Base-by-base conservation (phyloP, 2,329 filamentous ascomycete genomes). In the Pseudogymnoascus sp. region DNA sequence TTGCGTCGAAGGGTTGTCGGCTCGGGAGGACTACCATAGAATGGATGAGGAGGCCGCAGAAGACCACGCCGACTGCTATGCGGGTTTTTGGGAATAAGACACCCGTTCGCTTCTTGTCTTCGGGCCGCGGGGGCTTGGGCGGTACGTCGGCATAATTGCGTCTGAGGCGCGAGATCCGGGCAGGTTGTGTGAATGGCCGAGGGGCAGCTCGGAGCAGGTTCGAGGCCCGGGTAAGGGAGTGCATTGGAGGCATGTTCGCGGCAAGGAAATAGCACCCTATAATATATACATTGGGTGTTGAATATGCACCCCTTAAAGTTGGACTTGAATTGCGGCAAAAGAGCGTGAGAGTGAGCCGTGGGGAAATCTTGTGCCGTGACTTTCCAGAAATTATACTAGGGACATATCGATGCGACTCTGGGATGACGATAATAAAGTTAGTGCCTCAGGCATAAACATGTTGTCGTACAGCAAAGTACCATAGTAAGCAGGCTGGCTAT, bases 41-140 rank as follows among this genome's bases (percentile, higher is more conserved):
- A 70, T 82, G 82, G 36, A 82, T 75, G 33, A 82, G 68, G 62
- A 76, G 75, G 61, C 76, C 74, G 67, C 81, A 76, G 67, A 82
- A 79, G 11, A 80, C 76, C 60, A 80, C 69, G 11, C 80, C 80
- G 66, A 82, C 67, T 7, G 77, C 75, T 21, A 82, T 74, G 63
- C 79, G 77, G 40, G 80, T 73, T 67, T 79, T 80, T 9, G 79
- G 79, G 60, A 75, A 71, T 71, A 74, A 76, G 40, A 80, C 77
- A 17, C 66, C 65, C 10, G 33, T 64, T 21, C 62, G 47, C 42
- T 17, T 53, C 53, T 63, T 35, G 63, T 35, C 57, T 33, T 63
- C 65, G 2, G n/a, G 47, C 60, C 38, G 19, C 60, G 5, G 63
- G 33, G 60, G 60, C 40, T 59, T 63, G 47, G 8, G 26, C 33